Percentiles rank a stretch among this genome's conserved stretches.
These are phyloP conservation scores for Panicum virgatum DNA, from an alignment of 202 grass and related monocot species.

Conservation along the genomic window DNA sequence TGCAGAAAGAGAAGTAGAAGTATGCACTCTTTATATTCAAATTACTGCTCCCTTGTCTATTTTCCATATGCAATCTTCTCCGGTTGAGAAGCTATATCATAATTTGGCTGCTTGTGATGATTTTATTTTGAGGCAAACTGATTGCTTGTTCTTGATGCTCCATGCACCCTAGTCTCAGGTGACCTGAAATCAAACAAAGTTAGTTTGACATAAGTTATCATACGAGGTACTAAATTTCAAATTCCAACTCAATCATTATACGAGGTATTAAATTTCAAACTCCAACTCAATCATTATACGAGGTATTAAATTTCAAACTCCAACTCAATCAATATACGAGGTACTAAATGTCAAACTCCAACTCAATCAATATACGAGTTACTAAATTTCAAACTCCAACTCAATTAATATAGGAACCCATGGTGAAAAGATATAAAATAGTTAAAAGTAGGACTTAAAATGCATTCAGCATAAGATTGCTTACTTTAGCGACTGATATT, in stretches of 20 bases:
- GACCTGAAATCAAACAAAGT: not conserved
- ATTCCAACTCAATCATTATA: not conserved
- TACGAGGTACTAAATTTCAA: not conserved
- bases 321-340: not conserved
- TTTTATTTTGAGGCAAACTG: not conserved
- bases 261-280: not conserved
- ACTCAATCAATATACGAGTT: too few relatives aligned
- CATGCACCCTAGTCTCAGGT: not conserved
- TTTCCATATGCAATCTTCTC: not conserved
- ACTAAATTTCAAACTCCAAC: too few relatives aligned
- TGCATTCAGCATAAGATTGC: not conserved
- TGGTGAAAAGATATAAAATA: not conserved
- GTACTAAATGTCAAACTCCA: not conserved
- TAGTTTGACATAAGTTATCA: not conserved
- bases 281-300: not conserved
- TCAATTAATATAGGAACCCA: not conserved
- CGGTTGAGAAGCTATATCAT: not conserved
- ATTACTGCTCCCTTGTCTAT: not conserved
- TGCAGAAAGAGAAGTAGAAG: slow-evolving; percentile 13
- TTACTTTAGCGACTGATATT: not conserved
- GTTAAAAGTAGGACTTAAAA: not conserved
- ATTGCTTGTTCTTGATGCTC: not conserved
- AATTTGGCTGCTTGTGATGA: slow-evolving; percentile 14
- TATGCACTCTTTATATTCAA: slow-evolving; percentile 21
- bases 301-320: not conserved